Evolutionary conservation across 1,284 basidiomycete genomes (phyloP).

Genomic region (Sanghuangporus weigelae): DNA sequence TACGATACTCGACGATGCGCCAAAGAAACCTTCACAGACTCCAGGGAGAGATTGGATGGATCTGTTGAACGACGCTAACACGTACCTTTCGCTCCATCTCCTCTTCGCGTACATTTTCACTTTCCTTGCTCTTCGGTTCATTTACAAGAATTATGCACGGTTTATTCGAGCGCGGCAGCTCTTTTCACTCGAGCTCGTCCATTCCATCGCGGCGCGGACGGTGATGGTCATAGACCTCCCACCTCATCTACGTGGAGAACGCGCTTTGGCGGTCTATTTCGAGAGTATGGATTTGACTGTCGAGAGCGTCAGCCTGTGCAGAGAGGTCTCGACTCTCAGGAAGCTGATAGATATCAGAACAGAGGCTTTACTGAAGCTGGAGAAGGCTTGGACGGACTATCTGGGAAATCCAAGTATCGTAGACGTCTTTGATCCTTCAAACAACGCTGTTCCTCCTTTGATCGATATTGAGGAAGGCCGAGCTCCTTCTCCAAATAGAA

Average conservation of each 20-base stretch:
- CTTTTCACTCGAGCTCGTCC: conserved; percentile 89
- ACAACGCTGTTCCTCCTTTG: conserved; percentile 40
- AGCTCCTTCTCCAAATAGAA: conserved; percentile 37
- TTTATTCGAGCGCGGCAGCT: conserved; percentile 92
- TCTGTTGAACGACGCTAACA: conserved; percentile 80
- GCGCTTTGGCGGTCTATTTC: conserved; percentile 88
- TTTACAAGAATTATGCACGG: conserved; percentile 84
- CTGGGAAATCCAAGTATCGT: conserved; percentile 88
- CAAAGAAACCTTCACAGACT: conserved; percentile 11
- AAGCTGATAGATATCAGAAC: conserved; percentile 74
- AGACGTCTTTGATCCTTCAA: conserved; percentile 66
- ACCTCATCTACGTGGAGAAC: conserved; percentile 76
- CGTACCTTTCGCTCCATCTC: conserved; percentile 83
- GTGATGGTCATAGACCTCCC: conserved; percentile 87
- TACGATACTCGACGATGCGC: conserved; percentile 32
- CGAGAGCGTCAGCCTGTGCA: conserved; percentile 86
- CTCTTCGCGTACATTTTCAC: conserved; percentile 94
- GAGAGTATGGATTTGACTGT: conserved; percentile 78
- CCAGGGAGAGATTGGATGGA: conserved; percentile 67
- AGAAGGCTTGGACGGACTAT: conserved; percentile 83
- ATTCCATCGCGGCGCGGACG: conserved; percentile 90
- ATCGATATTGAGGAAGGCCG: conserved; percentile 43
- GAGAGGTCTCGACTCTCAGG: conserved; percentile 77
- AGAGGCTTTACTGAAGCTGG: conserved; percentile 70
- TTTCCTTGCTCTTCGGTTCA: conserved; percentile 75